Base-by-base conservation (phyloP, 306 rosid species). In the Boehmeria nivea region DNA sequence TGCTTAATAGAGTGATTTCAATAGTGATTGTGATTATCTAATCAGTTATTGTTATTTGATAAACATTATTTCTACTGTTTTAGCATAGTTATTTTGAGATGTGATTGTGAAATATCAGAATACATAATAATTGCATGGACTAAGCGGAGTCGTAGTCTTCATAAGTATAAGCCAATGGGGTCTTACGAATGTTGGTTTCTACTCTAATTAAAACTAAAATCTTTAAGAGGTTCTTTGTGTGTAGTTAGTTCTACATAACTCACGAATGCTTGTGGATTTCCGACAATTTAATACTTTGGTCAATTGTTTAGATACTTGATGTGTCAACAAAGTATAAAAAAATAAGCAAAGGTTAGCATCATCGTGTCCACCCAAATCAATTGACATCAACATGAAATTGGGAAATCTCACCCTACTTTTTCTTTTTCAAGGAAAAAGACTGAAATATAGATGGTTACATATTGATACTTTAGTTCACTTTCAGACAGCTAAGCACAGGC, bases 401-500 rank as follows among this genome's bases (percentile, higher is more conserved):
- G 16, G 8, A 34, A n/a, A 43, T 54, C 25, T 55, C 43, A 39
- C 39, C 31, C 27, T 39, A 43, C 38, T 10, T 13, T n/a, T 24
- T 4, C 17, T 42, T 11, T 43, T 68, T 24, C 2, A 43, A 60
- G 51, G 68, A 65, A 65, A 60, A 25, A 37, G 68, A 65, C 72
- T 17, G 25, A 3, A 27, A 11, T 24, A 37, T 15, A 36, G 56
- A 54, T 72, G 60, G 68, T 57, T 43, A 38, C 42, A 7, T n/a
- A 25, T 31, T 61, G 14, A 28, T 37, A 31, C 5, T 24, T 40
- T n/a, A 9, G 54, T 46, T 46, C 68, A n/a, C 57, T 69, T 59
- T 74, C 71, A 52, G 67, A 62, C 60, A 62, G 71, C 74, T 26
- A 61, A 9, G 22, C 60, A 10, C n/a, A n/a, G n/a, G n/a, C n/a